Conservation (phyloP, 306 rosid genomes). For the Cucurbita moschata region DNA sequence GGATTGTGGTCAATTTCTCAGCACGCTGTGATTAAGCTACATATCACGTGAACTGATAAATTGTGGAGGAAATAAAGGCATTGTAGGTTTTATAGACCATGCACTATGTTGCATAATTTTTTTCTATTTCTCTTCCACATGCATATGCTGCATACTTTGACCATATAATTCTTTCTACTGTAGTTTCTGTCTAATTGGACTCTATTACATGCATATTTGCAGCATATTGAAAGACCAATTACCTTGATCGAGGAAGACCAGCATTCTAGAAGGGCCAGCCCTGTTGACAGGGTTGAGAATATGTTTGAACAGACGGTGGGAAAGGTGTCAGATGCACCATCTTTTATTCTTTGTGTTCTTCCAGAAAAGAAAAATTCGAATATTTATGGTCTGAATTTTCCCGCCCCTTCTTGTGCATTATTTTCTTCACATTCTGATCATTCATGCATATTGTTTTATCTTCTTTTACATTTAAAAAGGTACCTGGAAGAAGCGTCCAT, state of each 20-base stretch:
- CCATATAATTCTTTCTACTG: conserved; percentile 2
- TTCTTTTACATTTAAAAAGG: background rate
- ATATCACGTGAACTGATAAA: conserved; percentile 84
- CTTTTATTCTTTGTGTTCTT: conserved; percentile 69
- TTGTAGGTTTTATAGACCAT: conserved; percentile 34
- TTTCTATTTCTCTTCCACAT: conserved; percentile 7
- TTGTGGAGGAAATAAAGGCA: conserved; percentile 82
- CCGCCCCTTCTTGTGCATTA: background rate
- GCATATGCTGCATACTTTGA: background rate
- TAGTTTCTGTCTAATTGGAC: conserved; percentile 9
- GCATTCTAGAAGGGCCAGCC: conserved; percentile 33
- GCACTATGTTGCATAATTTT: background rate
- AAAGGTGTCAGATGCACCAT: conserved; percentile 41
- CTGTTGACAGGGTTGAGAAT: conserved; percentile 70
- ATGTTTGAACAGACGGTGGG: conserved; percentile 49
- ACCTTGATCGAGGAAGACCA: conserved; percentile 73
- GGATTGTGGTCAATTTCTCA: conserved; percentile 90
- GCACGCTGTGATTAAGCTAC: conserved; percentile 72
- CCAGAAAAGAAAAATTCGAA: conserved; percentile 70
- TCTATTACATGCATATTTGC: conserved; percentile 2
- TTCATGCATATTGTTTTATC: background rate
- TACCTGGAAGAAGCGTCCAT: background rate
- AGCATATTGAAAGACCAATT: conserved; percentile 71
- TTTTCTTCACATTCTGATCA: background rate
- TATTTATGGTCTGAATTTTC: conserved; percentile 46